Conservation (phyloP, 306 rosid genomes). For the Cucumis melo region DNA sequence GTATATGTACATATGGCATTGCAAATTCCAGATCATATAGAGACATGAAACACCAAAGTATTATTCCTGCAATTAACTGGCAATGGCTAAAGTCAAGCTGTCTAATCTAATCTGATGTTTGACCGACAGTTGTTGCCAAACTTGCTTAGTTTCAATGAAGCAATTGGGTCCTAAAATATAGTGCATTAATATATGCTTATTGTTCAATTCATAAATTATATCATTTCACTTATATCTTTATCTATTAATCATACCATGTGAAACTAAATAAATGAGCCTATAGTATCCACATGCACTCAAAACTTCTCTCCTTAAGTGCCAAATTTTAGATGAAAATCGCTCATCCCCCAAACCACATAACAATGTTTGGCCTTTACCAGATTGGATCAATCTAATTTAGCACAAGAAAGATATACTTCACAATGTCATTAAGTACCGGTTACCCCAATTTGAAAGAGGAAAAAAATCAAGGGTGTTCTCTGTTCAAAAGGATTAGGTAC, state of each 20-base stretch:
- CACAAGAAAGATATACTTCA: not conserved
- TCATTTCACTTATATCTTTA: not conserved
- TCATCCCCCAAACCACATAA: not conserved
- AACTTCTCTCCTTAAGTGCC: not conserved
- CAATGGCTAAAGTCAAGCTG: not conserved
- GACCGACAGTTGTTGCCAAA: slow-evolving; percentile 3
- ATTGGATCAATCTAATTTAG: not conserved
- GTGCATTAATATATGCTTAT: not conserved
- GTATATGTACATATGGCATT: too few species aligned
- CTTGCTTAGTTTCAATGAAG: not conserved
- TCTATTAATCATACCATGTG: not conserved
- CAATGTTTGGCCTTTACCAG: not conserved
- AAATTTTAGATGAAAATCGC: not conserved
- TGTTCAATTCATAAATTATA: not conserved
- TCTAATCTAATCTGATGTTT: not conserved
- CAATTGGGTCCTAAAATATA: not conserved
- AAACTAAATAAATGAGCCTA: not conserved
- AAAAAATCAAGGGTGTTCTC: not conserved
- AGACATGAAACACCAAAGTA: not conserved
- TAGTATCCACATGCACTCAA: not conserved
- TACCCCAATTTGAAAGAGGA: not conserved
- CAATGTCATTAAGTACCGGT: not conserved
- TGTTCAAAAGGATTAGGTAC: not conserved
- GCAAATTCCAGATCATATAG: not conserved
- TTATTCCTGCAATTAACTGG: not conserved